These are phyloP conservation scores for Ustilago curta DNA, from an alignment of 1,284 basidiomycete genomes.

Conservation along the genomic window DNA sequence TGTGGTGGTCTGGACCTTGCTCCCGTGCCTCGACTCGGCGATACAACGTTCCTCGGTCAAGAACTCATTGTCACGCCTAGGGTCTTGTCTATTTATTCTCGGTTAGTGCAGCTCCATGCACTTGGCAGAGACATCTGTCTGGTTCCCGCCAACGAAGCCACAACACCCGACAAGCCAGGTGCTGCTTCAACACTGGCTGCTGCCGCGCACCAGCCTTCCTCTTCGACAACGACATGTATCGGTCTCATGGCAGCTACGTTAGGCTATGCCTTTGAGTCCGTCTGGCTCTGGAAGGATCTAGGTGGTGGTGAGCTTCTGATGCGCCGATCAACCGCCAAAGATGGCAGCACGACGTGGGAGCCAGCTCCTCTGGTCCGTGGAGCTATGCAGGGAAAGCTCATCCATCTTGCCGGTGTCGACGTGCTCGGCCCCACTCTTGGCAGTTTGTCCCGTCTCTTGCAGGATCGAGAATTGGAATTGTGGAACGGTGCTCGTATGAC, in stretches of 20 bases:
- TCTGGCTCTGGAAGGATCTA: slow-evolving; percentile 70
- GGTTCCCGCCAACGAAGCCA: slow-evolving; percentile 56
- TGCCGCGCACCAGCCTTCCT: slow-evolving; percentile 60
- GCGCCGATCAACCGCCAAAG: slow-evolving; percentile 63
- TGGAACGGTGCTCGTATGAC: slow-evolving; percentile 65
- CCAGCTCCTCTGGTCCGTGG: slow-evolving; percentile 63
- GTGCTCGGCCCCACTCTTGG: slow-evolving; percentile 69
- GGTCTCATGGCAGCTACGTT: slow-evolving; percentile 66
- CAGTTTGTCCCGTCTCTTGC: slow-evolving; percentile 60
- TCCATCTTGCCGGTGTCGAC: slow-evolving; percentile 70
- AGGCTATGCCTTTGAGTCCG: slow-evolving; percentile 68
- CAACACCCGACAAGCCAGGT: slow-evolving; percentile 21
- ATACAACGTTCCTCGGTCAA: slow-evolving; percentile 24
- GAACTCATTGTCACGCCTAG: slow-evolving; percentile 65
- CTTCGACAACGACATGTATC: slow-evolving; percentile 69
- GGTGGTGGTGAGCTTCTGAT: slow-evolving; percentile 68
- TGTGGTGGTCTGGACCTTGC: slow-evolving; percentile 59
- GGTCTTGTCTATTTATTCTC: slow-evolving; percentile 64
- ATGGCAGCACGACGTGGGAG: slow-evolving; percentile 67
- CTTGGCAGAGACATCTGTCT: slow-evolving; percentile 65
- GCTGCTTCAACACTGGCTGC: slow-evolving; percentile 41
- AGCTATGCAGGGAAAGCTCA: slow-evolving; percentile 68
- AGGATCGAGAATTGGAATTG: slow-evolving; percentile 67
- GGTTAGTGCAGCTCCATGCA: slow-evolving; percentile 68
- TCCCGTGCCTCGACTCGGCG: slow-evolving; percentile 51